Conservation (phyloP, 768 basidiomycete species). For the Suillus sp. region DNA sequence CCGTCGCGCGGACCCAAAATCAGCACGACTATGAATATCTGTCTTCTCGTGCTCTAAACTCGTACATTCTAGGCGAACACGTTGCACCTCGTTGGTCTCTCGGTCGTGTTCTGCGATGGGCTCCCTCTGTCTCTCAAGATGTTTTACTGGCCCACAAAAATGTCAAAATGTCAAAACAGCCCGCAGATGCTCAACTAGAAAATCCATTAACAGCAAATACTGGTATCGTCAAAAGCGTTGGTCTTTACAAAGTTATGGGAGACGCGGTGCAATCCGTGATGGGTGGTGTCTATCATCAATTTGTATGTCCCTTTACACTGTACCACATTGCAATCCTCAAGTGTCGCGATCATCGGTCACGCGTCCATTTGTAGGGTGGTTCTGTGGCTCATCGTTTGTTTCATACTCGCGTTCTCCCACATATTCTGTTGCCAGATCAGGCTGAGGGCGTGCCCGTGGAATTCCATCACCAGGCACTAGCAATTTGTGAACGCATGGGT, state of each 20-base stretch:
- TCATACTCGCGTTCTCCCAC: conserved; percentile 38
- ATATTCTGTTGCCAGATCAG: conserved; percentile 31
- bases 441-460: conserved; percentile 34
- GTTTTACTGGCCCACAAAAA: conserved; percentile 27
- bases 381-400: conserved; percentile 36
- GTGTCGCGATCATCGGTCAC: background rate
- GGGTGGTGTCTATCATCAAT: conserved; percentile 79
- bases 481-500: conserved; percentile 34
- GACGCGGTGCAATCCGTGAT: conserved; percentile 75
- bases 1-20: conserved; percentile 47
- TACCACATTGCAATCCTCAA: conserved; percentile 15
- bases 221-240: conserved; percentile 53
- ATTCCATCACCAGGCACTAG: conserved; percentile 28
- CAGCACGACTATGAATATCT: conserved; percentile 62
- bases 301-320: conserved; percentile 49
- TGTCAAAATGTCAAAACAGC: conserved; percentile 9
- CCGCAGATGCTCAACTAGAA: conserved; percentile 29
- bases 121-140: conserved; percentile 51
- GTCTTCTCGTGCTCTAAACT: conserved; percentile 58
- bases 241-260: conserved; percentile 77
- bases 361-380: conserved; percentile 28
- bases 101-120: conserved; percentile 75
- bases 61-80: conserved; percentile 71
- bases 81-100: conserved; percentile 77
- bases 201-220: conserved; percentile 32